phyloP scores from a whole-genome alignment of 257 asterid genomes.

The Coffea canephora region DNA sequence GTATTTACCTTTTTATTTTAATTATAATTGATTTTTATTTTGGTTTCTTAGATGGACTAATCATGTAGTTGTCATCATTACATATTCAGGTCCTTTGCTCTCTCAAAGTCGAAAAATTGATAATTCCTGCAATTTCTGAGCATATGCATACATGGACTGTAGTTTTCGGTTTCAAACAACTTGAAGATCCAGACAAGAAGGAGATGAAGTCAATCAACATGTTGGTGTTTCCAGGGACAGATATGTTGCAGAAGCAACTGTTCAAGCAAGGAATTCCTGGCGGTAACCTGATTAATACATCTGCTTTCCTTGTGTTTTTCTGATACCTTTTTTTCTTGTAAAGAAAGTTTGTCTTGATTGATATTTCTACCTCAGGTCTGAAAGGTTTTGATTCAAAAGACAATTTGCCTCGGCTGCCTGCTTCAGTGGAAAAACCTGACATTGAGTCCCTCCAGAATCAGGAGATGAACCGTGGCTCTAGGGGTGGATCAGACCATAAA shows the following conservation, averaged over 20 bases:
- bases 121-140: slow-evolving; percentile 87
- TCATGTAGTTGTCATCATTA: slow-evolving; percentile 3
- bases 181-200: slow-evolving; percentile 54
- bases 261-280: slow-evolving; percentile 38
- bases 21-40: not conserved
- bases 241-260: slow-evolving; percentile 79
- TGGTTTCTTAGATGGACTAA: not conserved
- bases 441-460: slow-evolving; percentile 34
- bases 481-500: slow-evolving; percentile 22
- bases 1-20: not conserved
- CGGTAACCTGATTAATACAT: slow-evolving; percentile 33
- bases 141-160: slow-evolving; percentile 77
- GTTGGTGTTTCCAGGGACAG: slow-evolving; percentile 90
- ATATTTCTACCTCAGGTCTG: slow-evolving; percentile 29
- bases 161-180: slow-evolving; percentile 69
- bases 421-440: slow-evolving; percentile 31
- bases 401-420: slow-evolving; percentile 29
- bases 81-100: slow-evolving; percentile 60
- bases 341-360: not conserved
- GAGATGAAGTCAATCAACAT: slow-evolving; percentile 66
- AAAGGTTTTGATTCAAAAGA: slow-evolving; percentile 28
- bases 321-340: not conserved
- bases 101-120: slow-evolving; percentile 64
- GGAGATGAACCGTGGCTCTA: slow-evolving; percentile 17
- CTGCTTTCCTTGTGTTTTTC: slow-evolving; percentile 5